Percentiles rank a stretch among this genome's conserved stretches.
These are phyloP conservation scores for Microcyclospora tardicrescens DNA, from an alignment of 2,329 filamentous ascomycete genomes.

Conservation along the genomic window DNA sequence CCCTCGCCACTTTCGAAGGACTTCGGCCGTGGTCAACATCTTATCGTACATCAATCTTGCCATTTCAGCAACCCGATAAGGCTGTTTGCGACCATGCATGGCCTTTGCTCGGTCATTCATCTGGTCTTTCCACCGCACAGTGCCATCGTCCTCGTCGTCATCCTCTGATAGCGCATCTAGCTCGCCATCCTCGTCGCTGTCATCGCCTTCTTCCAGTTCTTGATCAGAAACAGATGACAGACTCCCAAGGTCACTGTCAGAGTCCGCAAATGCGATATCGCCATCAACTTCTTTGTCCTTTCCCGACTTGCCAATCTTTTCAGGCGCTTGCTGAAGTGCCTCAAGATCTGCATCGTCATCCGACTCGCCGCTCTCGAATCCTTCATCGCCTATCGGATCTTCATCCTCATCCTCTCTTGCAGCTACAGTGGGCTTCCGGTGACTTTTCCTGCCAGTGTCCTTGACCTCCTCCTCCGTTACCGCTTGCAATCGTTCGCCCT, in stretches of 20 bases:
- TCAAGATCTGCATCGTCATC: conserved; percentile 43
- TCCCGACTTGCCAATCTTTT: conserved; percentile 37
- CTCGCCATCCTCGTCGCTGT: conserved; percentile 20
- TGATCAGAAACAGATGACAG: conserved; percentile 53
- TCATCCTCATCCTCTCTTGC: conserved; percentile 32
- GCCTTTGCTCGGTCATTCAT: conserved; percentile 61
- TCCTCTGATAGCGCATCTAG: conserved; percentile 22
- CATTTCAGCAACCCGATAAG: conserved; percentile 69
- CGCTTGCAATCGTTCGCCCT: conserved; percentile 54
- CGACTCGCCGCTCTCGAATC: conserved; percentile 34
- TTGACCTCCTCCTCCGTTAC: conserved; percentile 35
- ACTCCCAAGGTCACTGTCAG: conserved; percentile 90
- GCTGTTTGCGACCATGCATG: conserved; percentile 55
- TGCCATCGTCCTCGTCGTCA: conserved; percentile 47
- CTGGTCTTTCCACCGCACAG: conserved; percentile 76
- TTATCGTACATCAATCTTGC: conserved; percentile 83
- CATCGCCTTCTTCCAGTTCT: conserved; percentile 38
- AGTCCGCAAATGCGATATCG: conserved; percentile 85
- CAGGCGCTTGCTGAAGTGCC: conserved; percentile 30
- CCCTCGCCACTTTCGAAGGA: conserved; percentile 68
- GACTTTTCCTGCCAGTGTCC: conserved; percentile 18
- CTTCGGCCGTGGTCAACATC: conserved; percentile 59
- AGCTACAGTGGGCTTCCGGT: conserved; percentile 41
- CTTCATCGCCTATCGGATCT: conserved; percentile 41
- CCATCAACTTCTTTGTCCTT: conserved; percentile 41